Base-by-base conservation (phyloP, 306 rosid species). In the Prunus campanulata region DNA sequence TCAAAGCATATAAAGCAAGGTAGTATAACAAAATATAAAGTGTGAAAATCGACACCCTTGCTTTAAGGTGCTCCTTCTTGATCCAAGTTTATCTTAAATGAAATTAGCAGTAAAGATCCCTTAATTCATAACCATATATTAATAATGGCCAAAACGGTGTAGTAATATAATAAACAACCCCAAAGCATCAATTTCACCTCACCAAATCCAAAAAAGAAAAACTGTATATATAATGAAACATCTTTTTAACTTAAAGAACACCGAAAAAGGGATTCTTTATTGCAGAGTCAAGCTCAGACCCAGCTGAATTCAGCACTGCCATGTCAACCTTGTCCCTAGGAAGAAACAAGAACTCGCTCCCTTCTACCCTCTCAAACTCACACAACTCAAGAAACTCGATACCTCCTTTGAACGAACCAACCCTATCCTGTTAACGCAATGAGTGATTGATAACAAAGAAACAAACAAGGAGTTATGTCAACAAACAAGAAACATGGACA, bases 231-330 rank as follows among this genome's bases (percentile, higher is more conserved):
- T 49, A 55, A 44, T 52, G 54, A 49, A 13, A 29, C 2, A 42
- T 30, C 39, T 59, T 46, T 46, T 78, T 7, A 14, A 75, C 51
- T 83, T 85, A 90, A 72, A 90, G 91, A 85, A 89, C 91, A 66
- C 98, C 98, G 19, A 92, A 95, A 83, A 92, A 92, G 70, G 99
- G 99, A 86, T 95, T 95, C 77, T 89, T 92, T 19, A 90, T 88
- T 12, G 99, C 99, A 75, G 99, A 95, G 81, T 92, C 94, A 18
- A 92, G 87, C 86, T 92, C 96, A 50, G 90, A 82, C 27, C 97
- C 97, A 55, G 98, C 97, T 52, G 92, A 86, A 78, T 91, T 90
- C 66, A 95, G 94, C 74, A 92, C 86, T 55, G 88, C 83, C 50
- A 74, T 74, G 78, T 92, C 97, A 77, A 92, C 93, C 85, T 90